phyloP scores from a whole-genome alignment of 257 asterid genomes.

The Petunia secreta region DNA sequence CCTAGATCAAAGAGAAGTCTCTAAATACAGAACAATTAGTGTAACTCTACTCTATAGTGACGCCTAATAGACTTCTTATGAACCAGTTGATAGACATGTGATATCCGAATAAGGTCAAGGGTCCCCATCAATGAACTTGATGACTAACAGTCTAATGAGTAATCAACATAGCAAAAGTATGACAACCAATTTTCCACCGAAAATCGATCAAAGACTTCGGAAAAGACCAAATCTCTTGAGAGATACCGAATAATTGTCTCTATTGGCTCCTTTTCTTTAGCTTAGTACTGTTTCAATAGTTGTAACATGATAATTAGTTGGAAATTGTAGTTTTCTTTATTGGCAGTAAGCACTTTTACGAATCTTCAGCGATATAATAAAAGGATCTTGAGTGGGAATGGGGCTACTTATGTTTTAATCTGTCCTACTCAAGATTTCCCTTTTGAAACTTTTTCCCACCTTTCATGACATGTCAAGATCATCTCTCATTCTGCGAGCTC shows the following conservation, averaged over 20 bases:
- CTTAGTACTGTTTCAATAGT: background rate
- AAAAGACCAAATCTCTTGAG: slow-evolving; percentile 25
- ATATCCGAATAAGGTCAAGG: background rate
- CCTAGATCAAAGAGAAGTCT: background rate
- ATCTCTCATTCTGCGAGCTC: background rate
- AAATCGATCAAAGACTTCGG: slow-evolving; percentile 3
- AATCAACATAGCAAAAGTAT: slow-evolving; percentile 12
- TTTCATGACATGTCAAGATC: slow-evolving; percentile 23
- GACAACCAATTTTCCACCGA: slow-evolving; percentile 25
- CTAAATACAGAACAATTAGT: no score
- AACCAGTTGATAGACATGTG: background rate
- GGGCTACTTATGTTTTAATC: slow-evolving; percentile 17
- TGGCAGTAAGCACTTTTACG: slow-evolving; percentile 19
- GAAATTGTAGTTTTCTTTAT: background rate
- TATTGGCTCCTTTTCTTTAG: background rate
- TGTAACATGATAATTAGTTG: background rate
- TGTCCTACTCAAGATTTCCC: slow-evolving; percentile 8
- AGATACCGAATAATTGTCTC: slow-evolving; percentile 8
- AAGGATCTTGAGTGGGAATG: background rate
- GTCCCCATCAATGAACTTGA: background rate
- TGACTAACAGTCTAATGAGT: background rate
- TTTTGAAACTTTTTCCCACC: background rate
- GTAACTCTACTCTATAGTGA: no score
- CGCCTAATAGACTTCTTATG: background rate
- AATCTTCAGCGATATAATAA: slow-evolving; percentile 17